These are phyloP conservation scores for Ascochyta rabiei DNA, from an alignment of 2,329 filamentous ascomycete species.

Conservation along the genomic window DNA sequence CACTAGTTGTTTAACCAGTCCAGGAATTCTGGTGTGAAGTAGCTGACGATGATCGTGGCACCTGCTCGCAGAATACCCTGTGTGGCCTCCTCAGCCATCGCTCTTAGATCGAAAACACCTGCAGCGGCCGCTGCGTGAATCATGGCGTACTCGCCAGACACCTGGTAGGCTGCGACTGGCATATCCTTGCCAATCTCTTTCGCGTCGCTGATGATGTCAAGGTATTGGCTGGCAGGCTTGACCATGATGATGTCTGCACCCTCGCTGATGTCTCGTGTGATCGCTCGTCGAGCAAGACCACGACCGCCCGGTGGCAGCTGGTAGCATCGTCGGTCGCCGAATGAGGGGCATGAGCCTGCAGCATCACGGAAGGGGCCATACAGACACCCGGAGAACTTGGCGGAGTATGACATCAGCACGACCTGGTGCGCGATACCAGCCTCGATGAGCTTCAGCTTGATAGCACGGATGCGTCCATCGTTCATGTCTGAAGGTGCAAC, in stretches of 20 bases:
- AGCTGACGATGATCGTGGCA: constrained; percentile 90
- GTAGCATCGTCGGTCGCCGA: constrained; percentile 95
- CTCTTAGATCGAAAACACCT: constrained; percentile 92
- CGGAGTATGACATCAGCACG: constrained; percentile 95
- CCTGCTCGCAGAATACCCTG: constrained; percentile 93
- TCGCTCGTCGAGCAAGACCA: constrained; percentile 88
- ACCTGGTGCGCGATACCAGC: constrained; percentile 90
- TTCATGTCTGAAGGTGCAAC: constrained; percentile 99
- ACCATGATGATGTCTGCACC: constrained; percentile 99
- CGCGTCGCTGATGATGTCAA: constrained; percentile 97
- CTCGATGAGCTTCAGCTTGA: constrained; percentile 97
- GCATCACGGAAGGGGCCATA: constrained; percentile 98
- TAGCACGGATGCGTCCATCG: constrained; percentile 93
- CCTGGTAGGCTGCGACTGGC: constrained; percentile 94
- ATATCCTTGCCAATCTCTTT: constrained; percentile 92
- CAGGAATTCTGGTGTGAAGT: constrained; percentile 83
- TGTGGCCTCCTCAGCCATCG: constrained; percentile 93
- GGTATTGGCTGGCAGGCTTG: constrained; percentile 92
- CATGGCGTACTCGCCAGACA: constrained; percentile 97
- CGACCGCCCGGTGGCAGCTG: constrained; percentile 92
- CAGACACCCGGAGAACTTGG: constrained; percentile 95
- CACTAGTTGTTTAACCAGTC: constrained; percentile 61
- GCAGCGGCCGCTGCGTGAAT: constrained; percentile 95
- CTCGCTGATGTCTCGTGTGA: constrained; percentile 86
- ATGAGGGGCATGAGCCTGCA: constrained; percentile 86